Evolutionary conservation across 176 grass and related monocot species (phyloP).

Genomic region (Aegilops sharonensis): DNA sequence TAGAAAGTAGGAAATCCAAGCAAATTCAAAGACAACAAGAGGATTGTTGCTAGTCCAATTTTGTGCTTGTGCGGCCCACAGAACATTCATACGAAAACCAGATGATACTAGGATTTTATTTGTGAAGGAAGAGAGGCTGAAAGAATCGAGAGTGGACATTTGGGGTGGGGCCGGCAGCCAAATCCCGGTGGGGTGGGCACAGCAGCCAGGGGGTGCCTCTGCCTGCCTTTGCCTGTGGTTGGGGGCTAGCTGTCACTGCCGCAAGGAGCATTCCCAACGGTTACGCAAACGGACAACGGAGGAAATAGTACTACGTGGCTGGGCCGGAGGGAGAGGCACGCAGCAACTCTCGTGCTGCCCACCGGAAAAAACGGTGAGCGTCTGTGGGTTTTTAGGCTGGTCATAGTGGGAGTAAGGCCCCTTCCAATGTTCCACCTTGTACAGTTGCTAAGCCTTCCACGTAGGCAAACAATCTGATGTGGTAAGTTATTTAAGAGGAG

Average conservation of each 20-base stretch:
- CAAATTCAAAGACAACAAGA: not conserved
- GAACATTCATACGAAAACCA: not conserved
- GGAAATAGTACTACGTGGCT: not conserved
- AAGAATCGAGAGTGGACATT: not conserved
- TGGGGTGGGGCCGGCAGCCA: conserved; percentile 21
- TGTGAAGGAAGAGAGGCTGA: not conserved
- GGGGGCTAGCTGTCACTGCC: conserved; percentile 37
- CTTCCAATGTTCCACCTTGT: no score
- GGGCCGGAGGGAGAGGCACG: not conserved
- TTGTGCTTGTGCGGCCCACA: no score
- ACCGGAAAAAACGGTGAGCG: no score
- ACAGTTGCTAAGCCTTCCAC: no score
- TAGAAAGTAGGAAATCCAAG: not conserved
- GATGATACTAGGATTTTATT: not conserved
- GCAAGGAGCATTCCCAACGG: conserved; percentile 34
- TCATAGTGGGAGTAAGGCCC: no score
- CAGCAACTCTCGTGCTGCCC: not conserved
- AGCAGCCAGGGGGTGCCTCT: not conserved
- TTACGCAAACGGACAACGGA: not conserved
- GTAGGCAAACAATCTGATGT: no score
- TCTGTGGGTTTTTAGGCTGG: not conserved
- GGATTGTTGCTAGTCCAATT: not conserved
- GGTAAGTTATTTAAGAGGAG: no score
- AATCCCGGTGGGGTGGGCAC: not conserved
- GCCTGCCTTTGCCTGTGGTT: conserved; percentile 28